phyloP scores from a whole-genome alignment of 495 filamentous ascomycete species.

The Amphirosellinia nigrospora region DNA sequence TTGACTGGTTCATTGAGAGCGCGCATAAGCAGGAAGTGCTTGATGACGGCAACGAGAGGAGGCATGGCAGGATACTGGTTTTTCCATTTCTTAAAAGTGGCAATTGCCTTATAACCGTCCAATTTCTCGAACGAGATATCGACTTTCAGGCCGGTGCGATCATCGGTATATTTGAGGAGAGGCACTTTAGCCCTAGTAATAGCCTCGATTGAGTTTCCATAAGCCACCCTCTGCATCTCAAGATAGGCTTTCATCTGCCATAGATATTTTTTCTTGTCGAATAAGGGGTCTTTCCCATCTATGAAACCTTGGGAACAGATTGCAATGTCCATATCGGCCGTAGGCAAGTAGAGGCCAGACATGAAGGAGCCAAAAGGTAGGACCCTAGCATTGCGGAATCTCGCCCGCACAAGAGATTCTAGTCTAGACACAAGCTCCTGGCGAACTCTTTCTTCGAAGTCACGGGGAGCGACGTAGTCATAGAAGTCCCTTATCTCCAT shows the following conservation, averaged over 20 bases:
- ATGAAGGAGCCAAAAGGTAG: conserved; percentile 89
- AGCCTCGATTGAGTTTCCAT: conserved; percentile 60
- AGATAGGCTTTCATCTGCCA: conserved; percentile 59
- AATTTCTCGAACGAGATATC: conserved; percentile 95
- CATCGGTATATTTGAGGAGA: conserved; percentile 87
- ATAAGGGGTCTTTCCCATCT: conserved; percentile 41
- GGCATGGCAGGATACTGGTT: conserved; percentile 80
- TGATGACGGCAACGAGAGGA: conserved; percentile 80
- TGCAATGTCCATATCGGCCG: conserved; percentile 91
- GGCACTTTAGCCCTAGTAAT: conserved; percentile 84
- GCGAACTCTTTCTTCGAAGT: conserved; percentile 77
- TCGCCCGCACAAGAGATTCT: conserved; percentile 54
- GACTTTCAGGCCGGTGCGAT: conserved; percentile 72
- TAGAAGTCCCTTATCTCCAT: conserved; percentile 91
- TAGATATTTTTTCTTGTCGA: conserved; percentile 46
- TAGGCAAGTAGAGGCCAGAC: conserved; percentile 87
- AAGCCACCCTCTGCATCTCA: conserved; percentile 52
- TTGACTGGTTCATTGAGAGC: conserved; percentile 87
- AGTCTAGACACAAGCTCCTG: conserved; percentile 69
- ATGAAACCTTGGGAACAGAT: conserved; percentile 72
- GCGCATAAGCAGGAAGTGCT: conserved; percentile 89
- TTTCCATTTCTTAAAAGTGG: conserved; percentile 82
- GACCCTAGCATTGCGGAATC: conserved; percentile 63
- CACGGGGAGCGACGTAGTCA: conserved; percentile 75
- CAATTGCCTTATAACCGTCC: conserved; percentile 76